Conservation (phyloP, 2,329 filamentous ascomycete genomes). For the Pezicula rhizophila region DNA sequence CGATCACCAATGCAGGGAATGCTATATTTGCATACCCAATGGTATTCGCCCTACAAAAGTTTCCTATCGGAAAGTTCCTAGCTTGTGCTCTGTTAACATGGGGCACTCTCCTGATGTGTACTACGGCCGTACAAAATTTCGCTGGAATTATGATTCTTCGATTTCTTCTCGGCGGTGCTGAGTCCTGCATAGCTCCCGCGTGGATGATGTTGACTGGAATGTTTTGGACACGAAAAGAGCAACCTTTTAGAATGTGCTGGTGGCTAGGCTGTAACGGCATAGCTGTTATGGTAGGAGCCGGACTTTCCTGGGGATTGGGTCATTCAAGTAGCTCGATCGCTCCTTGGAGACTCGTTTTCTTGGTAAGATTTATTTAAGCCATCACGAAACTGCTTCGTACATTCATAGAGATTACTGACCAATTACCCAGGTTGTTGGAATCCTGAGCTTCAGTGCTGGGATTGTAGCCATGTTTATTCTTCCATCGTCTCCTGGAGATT, state of each 20-base stretch:
- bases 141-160: constrained; percentile 13
- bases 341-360: constrained; percentile 1
- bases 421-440: background rate
- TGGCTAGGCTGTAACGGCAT: constrained; percentile 1
- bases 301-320: constrained; percentile 1
- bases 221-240: constrained; percentile 28
- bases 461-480: background rate
- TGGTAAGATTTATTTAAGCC: background rate
- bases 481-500: background rate
- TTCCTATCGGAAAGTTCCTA: constrained; percentile 28
- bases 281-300: background rate
- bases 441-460: background rate
- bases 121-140: constrained; percentile 12
- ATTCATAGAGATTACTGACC: background rate
- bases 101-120: constrained; percentile 7
- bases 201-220: constrained; percentile 28
- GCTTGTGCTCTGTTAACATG: constrained; percentile 7
- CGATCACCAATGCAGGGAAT: constrained; percentile 15
- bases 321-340: background rate
- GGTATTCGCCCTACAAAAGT: constrained; percentile 21
- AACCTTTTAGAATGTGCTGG: constrained; percentile 35
- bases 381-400: background rate
- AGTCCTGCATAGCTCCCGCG: constrained; percentile 23
- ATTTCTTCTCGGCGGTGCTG: constrained; percentile 21
- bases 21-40: constrained; percentile 26